phyloP scores from a whole-genome alignment of 2,329 filamentous ascomycete genomes.

The Cercospora nicotianae region DNA sequence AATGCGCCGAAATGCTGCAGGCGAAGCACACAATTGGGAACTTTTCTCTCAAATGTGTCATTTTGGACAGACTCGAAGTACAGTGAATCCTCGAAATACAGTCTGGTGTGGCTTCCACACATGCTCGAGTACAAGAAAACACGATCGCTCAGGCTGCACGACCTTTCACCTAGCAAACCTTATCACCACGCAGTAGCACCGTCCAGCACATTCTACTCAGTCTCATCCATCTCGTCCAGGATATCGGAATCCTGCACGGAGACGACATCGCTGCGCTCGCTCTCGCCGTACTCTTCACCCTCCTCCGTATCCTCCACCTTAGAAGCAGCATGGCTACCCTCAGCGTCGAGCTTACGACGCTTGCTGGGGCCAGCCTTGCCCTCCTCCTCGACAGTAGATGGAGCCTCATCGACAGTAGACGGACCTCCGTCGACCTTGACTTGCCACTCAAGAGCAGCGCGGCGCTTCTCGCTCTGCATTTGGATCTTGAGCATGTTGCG shows the following conservation, averaged over 20 bases:
- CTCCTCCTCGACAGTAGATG: background rate
- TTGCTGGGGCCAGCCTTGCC: conserved; percentile 22
- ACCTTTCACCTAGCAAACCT: background rate
- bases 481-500: conserved; percentile 33
- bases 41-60: background rate
- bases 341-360: conserved; percentile 20
- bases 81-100: background rate
- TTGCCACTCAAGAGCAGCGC: conserved; percentile 16
- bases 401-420: background rate
- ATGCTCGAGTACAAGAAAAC: background rate
- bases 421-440: background rate
- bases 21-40: background rate
- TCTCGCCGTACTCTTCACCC: conserved; percentile 21
- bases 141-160: background rate
- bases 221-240: conserved; percentile 31
- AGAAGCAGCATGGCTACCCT: conserved; percentile 9
- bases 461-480: conserved; percentile 28
- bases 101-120: background rate
- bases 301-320: conserved; percentile 16
- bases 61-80: background rate
- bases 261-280: conserved; percentile 28
- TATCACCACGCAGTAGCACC: background rate
- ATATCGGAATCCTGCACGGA: conserved; percentile 33
- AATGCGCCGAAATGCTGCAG: background rate
- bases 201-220: conserved; percentile 10